Percentiles rank a stretch among this genome's conserved stretches.
phyloP scores from a whole-genome alignment of 352 stramenopile species.

The Pythium aquatile region DNA sequence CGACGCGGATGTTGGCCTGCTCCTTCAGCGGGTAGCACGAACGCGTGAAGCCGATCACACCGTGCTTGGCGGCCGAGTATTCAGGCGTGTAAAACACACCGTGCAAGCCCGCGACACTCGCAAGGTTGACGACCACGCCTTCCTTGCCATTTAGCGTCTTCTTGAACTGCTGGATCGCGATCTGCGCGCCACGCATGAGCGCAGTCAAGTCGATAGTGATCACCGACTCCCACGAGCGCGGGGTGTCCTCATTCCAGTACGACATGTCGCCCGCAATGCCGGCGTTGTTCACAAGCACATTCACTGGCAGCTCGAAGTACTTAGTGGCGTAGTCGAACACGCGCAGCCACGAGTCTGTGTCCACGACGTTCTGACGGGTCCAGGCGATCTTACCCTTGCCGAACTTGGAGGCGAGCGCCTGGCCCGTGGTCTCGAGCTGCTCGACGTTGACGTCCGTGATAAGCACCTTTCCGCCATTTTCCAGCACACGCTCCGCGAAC shows the following conservation, averaged over 20 bases:
- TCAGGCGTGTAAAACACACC: slow-evolving; percentile 54
- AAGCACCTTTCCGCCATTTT: slow-evolving; percentile 51
- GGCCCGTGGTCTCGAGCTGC: slow-evolving; percentile 47
- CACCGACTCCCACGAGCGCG: slow-evolving; percentile 52
- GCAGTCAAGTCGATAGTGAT: slow-evolving; percentile 71
- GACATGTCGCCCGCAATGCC: slow-evolving; percentile 57
- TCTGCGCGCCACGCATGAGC: slow-evolving; percentile 64
- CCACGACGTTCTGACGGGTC: slow-evolving; percentile 63
- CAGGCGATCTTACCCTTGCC: slow-evolving; percentile 53
- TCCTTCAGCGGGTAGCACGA: slow-evolving; percentile 58
- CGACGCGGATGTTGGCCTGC: slow-evolving; percentile 63
- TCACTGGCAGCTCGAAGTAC: slow-evolving; percentile 60
- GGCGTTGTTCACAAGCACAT: slow-evolving; percentile 80
- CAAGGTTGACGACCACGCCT: slow-evolving; percentile 65
- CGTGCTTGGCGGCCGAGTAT: slow-evolving; percentile 69
- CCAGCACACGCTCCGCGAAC: slow-evolving; percentile 59
- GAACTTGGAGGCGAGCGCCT: slow-evolving; percentile 46
- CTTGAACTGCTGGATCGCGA: slow-evolving; percentile 60
- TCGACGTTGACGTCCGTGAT: slow-evolving; percentile 70
- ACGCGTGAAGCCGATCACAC: slow-evolving; percentile 67
- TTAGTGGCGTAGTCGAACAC: slow-evolving; percentile 56
- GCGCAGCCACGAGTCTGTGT: slow-evolving; percentile 53
- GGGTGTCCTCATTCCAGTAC: slow-evolving; percentile 38
- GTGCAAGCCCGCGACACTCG: slow-evolving; percentile 57
- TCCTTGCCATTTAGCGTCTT: slow-evolving; percentile 54